A percentile compares a stretch with the other conserved stretches of the same genome.
Evolutionary conservation across 352 stramenopile species (phyloP).

Genomic region (Pythium diclinum): DNA sequence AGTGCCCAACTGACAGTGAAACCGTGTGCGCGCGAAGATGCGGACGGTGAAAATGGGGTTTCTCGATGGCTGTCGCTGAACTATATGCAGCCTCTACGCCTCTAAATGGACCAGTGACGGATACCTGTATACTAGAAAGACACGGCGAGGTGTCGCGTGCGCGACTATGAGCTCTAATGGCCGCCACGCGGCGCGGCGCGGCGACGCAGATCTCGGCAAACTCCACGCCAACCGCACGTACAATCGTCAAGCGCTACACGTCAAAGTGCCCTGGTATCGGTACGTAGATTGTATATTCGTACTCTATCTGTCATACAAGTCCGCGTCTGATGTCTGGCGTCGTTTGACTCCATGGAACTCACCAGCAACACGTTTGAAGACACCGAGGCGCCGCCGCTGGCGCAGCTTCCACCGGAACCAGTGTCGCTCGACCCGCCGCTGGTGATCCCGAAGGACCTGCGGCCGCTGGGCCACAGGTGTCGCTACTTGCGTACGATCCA

Average conservation of each 20-base stretch:
- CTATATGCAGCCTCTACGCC: not conserved
- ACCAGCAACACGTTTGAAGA: conserved; percentile 67
- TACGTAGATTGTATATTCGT: conserved; percentile 22
- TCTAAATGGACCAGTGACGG: not conserved
- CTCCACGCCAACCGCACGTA: conserved; percentile 23
- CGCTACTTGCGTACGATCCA: conserved; percentile 67
- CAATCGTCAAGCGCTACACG: conserved; percentile 23
- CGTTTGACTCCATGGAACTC: not conserved
- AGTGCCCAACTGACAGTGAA: too few relatives aligned
- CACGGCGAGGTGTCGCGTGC: not conserved
- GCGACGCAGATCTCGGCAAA: conserved; percentile 19
- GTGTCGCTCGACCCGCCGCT: conserved; percentile 47
- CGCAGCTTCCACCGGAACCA: conserved; percentile 38
- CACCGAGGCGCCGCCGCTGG: conserved; percentile 25
- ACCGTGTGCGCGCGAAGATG: too few relatives aligned
- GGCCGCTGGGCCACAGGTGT: conserved; percentile 38
- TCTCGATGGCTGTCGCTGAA: not conserved
- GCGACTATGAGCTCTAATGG: not conserved
- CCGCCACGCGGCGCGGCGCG: not conserved
- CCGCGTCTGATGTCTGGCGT: not conserved
- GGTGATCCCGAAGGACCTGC: conserved; percentile 51
- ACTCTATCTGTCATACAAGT: not conserved
- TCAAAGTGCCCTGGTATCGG: conserved; percentile 68
- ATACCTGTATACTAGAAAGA: not conserved
- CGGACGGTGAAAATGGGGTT: not conserved